Conservation (phyloP, 2,329 filamentous ascomycete genomes). For the Cryoendolithus antarcticus region DNA sequence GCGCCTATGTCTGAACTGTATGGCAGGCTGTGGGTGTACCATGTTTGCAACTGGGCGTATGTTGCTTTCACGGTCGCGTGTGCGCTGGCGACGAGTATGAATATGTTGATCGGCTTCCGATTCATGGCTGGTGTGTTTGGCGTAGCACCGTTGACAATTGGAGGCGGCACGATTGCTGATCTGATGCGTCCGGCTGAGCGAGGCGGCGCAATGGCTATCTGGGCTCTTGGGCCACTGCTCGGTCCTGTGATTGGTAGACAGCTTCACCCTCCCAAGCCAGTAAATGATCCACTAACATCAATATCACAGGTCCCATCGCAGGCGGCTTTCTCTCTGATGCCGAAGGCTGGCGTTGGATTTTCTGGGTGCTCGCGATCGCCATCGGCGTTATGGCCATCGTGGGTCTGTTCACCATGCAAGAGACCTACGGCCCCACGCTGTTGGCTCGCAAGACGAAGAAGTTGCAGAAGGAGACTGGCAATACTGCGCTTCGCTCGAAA, state of each 20-base stretch:
- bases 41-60: slow-evolving; percentile 4
- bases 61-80: slow-evolving; percentile 27
- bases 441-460: slow-evolving; percentile 37
- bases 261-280: neutral
- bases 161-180: slow-evolving; percentile 24
- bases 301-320: slow-evolving; percentile 11
- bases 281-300: no score
- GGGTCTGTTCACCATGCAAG: slow-evolving; percentile 35
- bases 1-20: slow-evolving; percentile 36
- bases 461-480: slow-evolving; percentile 33
- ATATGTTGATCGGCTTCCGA: slow-evolving; percentile 29
- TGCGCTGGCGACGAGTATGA: slow-evolving; percentile 25
- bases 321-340: slow-evolving; percentile 16
- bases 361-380: slow-evolving; percentile 26
- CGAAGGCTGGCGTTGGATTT: slow-evolving; percentile 19
- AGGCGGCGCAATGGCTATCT: slow-evolving; percentile 16
- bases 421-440: slow-evolving; percentile 35
- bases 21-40: slow-evolving; percentile 3
- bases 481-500: slow-evolving; percentile 18
- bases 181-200: slow-evolving; percentile 15
- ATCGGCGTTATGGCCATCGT: slow-evolving; percentile 31
- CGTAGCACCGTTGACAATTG: slow-evolving; percentile 36
- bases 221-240: slow-evolving; percentile 16
- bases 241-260: slow-evolving; percentile 10
- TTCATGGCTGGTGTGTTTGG: slow-evolving; percentile 38